Base-by-base conservation (phyloP, 768 basidiomycete genomes). In the Suillus luteus region DNA sequence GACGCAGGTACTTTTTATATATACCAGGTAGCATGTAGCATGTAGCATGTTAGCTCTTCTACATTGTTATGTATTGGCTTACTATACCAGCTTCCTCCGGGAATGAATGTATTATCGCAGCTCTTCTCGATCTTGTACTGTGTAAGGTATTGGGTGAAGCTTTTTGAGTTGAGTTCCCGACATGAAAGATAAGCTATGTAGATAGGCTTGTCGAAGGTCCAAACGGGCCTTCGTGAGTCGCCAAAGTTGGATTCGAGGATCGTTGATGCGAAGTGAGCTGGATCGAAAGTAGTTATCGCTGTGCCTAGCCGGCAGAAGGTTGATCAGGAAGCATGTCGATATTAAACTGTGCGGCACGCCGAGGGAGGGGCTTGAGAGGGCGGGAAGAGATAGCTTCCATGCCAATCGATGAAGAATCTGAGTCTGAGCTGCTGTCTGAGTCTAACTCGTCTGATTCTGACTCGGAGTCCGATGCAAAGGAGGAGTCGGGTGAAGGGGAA, bases 321-420 rank as follows among this genome's bases (percentile, higher is more conserved):
- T 15, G 15, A 57, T 40, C 55, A 1, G 24, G 27, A 61, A 80
- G 59, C n/a, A 78, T 72, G 3, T 77, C 73, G 40, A 78, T 74
- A 41, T 73, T 68, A 5, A 78, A 69, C 60, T 65, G 64, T 59
- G 65, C 6, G 60, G 62, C n/a, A 66, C 65, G 48, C 83, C 73
- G 76, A 10, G 84, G 84, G 40, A 85, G 77, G 33, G 84, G 83
- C 65, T 76, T 83, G 62, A 83, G 80, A 38, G 76, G 75, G 35
- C 85, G 77, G 1, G 82, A 78, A 27, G 74, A 69, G 57, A 82
- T 73, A n/a, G 77, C 78, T 12, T 73, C 78, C 60, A 81, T 78
- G 55, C 79, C 79, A 27, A 68, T 51, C 6, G 65, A 66, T 7
- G 67, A 66, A 37, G 66, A 66, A 22, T 55, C 61, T 24, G 69